These are phyloP conservation scores for Pseudopyrenochaeta lycopersici DNA, from an alignment of 2,329 filamentous ascomycete species.

Conservation along the genomic window DNA sequence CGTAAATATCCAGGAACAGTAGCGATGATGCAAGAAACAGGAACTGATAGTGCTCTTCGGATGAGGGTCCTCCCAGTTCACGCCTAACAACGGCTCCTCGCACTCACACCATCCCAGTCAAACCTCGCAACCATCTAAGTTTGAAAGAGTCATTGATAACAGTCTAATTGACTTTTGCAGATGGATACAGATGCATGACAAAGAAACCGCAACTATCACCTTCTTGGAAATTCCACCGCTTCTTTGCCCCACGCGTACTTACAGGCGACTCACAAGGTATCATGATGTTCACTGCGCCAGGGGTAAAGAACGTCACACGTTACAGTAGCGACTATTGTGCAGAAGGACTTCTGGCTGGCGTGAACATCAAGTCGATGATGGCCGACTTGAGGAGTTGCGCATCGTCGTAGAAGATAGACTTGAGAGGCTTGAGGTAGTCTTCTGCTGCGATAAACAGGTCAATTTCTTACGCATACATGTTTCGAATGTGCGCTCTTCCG, in stretches of 20 bases:
- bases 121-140: slow-evolving; percentile 19
- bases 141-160: slow-evolving; percentile 33
- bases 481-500: slow-evolving; percentile 27
- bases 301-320: slow-evolving; percentile 8
- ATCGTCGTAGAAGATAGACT: slow-evolving; percentile 26
- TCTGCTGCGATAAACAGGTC: slow-evolving; percentile 27
- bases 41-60: no score
- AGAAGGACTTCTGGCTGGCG: slow-evolving; percentile 9
- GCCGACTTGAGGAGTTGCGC: slow-evolving; percentile 21
- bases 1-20: no score
- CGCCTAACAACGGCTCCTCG: no score
- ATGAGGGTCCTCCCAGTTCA: no score
- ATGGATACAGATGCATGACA: slow-evolving; percentile 33
- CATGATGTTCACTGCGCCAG: slow-evolving; percentile 14
- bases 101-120: neutral
- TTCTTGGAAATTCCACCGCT: slow-evolving; percentile 40
- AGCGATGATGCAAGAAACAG: no score
- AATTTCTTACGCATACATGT: slow-evolving; percentile 32
- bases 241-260: slow-evolving; percentile 15
- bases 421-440: slow-evolving; percentile 30
- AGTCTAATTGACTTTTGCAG: slow-evolving; percentile 30
- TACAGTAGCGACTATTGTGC: slow-evolving; percentile 14
- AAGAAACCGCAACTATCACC: slow-evolving; percentile 34
- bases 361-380: slow-evolving; percentile 24
- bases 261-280: slow-evolving; percentile 23